phyloP scores from a whole-genome alignment of 371 early-diverging fungal species.

The Coemansia linderi region DNA sequence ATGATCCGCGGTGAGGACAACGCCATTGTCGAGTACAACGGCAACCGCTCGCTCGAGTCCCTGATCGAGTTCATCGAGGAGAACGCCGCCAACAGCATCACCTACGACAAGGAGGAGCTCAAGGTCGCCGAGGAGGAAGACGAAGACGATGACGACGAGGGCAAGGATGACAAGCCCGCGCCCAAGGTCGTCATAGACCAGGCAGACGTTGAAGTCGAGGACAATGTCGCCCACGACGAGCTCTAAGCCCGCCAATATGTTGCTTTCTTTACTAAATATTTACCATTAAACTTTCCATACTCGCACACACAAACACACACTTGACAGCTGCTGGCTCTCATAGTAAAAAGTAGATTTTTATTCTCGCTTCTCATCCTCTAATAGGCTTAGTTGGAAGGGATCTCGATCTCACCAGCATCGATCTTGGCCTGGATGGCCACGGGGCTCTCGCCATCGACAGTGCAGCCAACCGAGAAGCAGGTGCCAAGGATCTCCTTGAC shows the following conservation, averaged over 20 bases:
- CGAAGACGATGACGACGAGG: conserved; percentile 29
- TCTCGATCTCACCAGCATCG: conserved; percentile 80
- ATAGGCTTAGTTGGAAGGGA: conserved; percentile 62
- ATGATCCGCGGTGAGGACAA: conserved; percentile 87
- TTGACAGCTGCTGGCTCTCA: conserved; percentile 14
- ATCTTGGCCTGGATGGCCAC: conserved; percentile 77
- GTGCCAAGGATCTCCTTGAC: conserved; percentile 99
- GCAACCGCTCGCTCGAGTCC: conserved; percentile 77
- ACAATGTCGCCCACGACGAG: conserved; percentile 64
- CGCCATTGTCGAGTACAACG: conserved; percentile 79
- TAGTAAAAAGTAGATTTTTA: conserved; percentile 8
- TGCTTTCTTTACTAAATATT: conserved; percentile 3
- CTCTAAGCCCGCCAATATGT: conserved; percentile 56
- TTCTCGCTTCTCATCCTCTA: conserved; percentile 9
- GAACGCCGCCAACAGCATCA: conserved; percentile 50
- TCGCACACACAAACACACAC: neutral
- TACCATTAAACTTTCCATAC: neutral
- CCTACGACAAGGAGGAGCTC: conserved; percentile 35
- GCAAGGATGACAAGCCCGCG: conserved; percentile 7
- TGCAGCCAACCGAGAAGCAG: conserved; percentile 95
- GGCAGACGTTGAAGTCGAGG: conserved; percentile 34
- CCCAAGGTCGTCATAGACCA: conserved; percentile 22
- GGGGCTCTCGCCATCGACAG: conserved; percentile 91
- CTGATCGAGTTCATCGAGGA: conserved; percentile 75
- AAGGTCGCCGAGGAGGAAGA: conserved; percentile 41